These are phyloP conservation scores for Tothia fuscella DNA, from an alignment of 2,329 filamentous ascomycete species.

Conservation along the genomic window DNA sequence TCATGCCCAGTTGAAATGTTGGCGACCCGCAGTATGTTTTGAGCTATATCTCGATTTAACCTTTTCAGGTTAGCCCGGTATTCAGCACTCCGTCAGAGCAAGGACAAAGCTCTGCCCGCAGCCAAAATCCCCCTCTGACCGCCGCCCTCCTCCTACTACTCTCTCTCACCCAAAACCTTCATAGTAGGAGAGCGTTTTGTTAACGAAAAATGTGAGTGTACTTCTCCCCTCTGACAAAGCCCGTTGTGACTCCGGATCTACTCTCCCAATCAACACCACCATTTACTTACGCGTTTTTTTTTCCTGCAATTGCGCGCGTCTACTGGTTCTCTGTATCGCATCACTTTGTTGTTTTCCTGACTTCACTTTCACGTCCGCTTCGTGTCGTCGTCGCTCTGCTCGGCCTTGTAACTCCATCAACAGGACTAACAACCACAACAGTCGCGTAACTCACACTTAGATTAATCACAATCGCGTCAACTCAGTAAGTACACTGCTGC, in stretches of 20 bases:
- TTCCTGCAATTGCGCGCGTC: slow-evolving; percentile 14
- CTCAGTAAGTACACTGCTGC: slow-evolving; percentile 3
- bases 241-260: neutral
- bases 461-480: slow-evolving; percentile 4
- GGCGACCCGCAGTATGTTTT: too few species aligned
- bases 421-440: slow-evolving; percentile 7
- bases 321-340: slow-evolving; percentile 12
- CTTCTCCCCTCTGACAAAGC: neutral
- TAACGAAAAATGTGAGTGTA: neutral
- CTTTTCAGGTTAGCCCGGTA: too few species aligned
- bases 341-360: slow-evolving; percentile 18
- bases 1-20: too few species aligned
- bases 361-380: slow-evolving; percentile 15
- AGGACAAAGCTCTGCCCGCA: too few species aligned
- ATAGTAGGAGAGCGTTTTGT: neutral
- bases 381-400: slow-evolving; percentile 7
- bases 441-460: slow-evolving; percentile 4
- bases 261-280: slow-evolving; percentile 5
- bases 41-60: too few species aligned
- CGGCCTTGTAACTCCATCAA: slow-evolving; percentile 1
- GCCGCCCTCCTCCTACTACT: neutral
- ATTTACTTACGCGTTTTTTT: slow-evolving; percentile 12
- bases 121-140: too few species aligned
- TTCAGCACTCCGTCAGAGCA: too few species aligned
- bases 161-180: slow-evolving; percentile 3